Conservation (phyloP, 164 flowering plant genomes). For the Piper longum region DNA sequence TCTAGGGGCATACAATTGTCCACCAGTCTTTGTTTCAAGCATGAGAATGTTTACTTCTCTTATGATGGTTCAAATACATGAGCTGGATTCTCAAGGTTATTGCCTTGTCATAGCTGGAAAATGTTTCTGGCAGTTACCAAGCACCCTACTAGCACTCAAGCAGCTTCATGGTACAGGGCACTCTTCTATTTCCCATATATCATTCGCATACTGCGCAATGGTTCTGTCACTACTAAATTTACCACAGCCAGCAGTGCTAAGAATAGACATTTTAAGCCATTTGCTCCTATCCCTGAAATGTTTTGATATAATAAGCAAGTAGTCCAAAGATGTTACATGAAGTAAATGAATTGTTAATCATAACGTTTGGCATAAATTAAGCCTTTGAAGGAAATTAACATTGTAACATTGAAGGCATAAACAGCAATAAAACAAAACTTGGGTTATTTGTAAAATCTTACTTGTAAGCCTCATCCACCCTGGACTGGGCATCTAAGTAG, state of each 20-base stretch:
- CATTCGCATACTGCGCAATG: conserved; percentile 79
- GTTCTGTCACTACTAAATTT: conserved; percentile 96
- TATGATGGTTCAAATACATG: too few relatives aligned
- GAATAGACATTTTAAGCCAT: conserved; percentile 88
- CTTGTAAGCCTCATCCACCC: conserved; percentile 94
- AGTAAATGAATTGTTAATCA: neutral
- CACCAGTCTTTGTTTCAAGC: too few relatives aligned
- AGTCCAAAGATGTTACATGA: neutral
- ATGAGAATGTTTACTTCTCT: too few relatives aligned
- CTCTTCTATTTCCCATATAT: conserved; percentile 79
- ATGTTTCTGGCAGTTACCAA: too few relatives aligned
- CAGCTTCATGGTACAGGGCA: conserved; percentile 48
- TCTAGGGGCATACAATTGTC: too few relatives aligned
- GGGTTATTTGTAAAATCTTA: conserved; percentile 21
- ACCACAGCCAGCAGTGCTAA: conserved; percentile 94
- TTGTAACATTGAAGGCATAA: neutral
- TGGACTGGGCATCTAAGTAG: conserved; percentile 85
- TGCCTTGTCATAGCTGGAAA: too few relatives aligned
- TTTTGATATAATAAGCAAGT: neutral
- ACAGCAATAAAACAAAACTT: conserved; percentile 1
- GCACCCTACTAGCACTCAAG: neutral
- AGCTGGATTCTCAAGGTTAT: too few relatives aligned
- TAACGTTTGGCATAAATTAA: neutral
- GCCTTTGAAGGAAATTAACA: neutral
- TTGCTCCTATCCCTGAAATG: conserved; percentile 56